These are phyloP conservation scores for Huiozyma naganishii DNA, from an alignment of 805 yeast species.

Conservation along the genomic window DNA sequence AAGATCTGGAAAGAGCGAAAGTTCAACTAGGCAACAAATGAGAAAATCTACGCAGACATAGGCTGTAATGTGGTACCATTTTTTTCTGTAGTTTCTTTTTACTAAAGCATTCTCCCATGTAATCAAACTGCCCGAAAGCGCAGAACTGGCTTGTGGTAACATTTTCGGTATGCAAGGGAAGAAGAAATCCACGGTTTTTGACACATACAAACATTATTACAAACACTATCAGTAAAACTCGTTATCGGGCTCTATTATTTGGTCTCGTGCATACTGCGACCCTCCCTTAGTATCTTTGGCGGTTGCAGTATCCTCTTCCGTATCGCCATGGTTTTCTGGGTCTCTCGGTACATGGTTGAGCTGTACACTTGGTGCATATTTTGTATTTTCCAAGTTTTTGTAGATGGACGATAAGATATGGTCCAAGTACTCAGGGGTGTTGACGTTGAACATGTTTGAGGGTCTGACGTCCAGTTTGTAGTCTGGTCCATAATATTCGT, in stretches of 20 bases:
- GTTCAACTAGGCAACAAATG: background rate
- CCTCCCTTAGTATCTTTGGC: conserved; percentile 90
- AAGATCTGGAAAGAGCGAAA: conserved; percentile 14
- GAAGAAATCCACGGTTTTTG: background rate
- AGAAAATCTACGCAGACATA: no score
- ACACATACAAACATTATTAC: background rate
- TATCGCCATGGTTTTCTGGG: conserved; percentile 77
- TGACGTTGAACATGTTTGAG: conserved; percentile 93
- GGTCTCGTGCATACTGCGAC: conserved; percentile 74
- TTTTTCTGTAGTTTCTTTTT: no score
- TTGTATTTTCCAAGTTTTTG: conserved; percentile 74
- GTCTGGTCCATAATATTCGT: conserved; percentile 96
- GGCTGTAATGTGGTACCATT: no score
- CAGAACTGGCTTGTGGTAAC: no score
- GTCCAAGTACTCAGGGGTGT: conserved; percentile 83
- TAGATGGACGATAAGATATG: conserved; percentile 70
- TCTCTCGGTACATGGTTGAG: conserved; percentile 83
- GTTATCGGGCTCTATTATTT: conserved; percentile 53
- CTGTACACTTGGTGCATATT: conserved; percentile 95
- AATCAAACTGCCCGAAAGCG: no score
- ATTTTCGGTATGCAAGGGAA: no score
- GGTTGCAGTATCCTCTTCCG: conserved; percentile 67
- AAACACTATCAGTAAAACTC: conserved; percentile 48
- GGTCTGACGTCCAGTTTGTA: conserved; percentile 91
- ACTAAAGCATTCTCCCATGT: no score